Conservation (phyloP, 2,329 filamentous ascomycete genomes). For the Fusarium multiceps region DNA sequence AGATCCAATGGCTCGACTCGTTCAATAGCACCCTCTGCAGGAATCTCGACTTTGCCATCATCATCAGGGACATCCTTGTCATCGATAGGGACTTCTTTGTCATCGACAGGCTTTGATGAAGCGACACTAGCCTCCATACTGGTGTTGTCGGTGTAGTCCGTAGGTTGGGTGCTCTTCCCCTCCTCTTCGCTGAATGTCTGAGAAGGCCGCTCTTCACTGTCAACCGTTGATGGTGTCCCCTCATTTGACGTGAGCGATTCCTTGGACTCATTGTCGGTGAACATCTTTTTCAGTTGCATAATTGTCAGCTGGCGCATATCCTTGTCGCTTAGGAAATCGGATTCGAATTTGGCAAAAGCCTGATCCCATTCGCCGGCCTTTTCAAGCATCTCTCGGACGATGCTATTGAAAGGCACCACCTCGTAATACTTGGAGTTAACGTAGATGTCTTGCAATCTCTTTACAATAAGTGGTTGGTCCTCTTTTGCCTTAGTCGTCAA, state of each 20-base stretch:
- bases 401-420: conserved; percentile 90
- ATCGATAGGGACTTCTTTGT: conserved; percentile 32
- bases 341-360: conserved; percentile 89
- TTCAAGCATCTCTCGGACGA: conserved; percentile 90
- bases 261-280: conserved; percentile 88
- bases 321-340: conserved; percentile 94
- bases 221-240: conserved; percentile 67
- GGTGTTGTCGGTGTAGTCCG: conserved; percentile 52
- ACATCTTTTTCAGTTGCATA: conserved; percentile 93
- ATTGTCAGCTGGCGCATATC: conserved; percentile 93
- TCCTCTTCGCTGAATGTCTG: conserved; percentile 60
- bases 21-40: conserved; percentile 55
- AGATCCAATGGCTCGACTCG: conserved; percentile 64
- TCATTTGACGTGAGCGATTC: conserved; percentile 79
- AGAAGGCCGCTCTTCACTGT: conserved; percentile 60
- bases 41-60: conserved; percentile 47
- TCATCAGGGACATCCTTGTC: conserved; percentile 44
- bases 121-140: conserved; percentile 49
- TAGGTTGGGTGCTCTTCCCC: conserved; percentile 59
- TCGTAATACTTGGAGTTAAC: conserved; percentile 97
- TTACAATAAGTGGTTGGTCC: conserved; percentile 79
- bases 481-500: conserved; percentile 84
- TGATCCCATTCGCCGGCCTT: conserved; percentile 95
- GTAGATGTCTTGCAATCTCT: conserved; percentile 88
- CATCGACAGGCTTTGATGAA: conserved; percentile 43